Evolutionary conservation across 164 flowering plant genomes (phyloP).

Genomic region (Magnolia kwangsiensis): DNA sequence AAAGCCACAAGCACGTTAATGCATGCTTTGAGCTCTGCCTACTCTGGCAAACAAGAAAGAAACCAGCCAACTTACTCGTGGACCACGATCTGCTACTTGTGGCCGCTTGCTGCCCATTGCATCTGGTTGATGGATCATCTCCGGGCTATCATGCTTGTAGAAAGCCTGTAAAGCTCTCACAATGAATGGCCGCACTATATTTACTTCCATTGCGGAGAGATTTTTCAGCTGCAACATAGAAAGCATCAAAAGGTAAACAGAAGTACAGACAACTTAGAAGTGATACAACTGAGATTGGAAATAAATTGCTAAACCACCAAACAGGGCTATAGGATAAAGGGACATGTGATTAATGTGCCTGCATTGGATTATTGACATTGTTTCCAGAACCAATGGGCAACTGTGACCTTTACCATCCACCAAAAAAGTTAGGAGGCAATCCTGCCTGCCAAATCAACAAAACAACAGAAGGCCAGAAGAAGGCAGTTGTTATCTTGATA

Average conservation of each 20-base stretch:
- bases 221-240: conserved; percentile 56
- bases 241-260: not conserved
- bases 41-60: not conserved
- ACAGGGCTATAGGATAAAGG: not conserved
- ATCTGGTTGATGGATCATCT: conserved; percentile 53
- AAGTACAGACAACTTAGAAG: not conserved
- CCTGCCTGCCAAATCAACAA: too few relatives aligned
- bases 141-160: conserved; percentile 79
- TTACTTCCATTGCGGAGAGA: conserved; percentile 93
- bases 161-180: conserved; percentile 78
- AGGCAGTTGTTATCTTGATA: too few relatives aligned
- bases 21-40: not conserved
- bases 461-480: too few relatives aligned
- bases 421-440: too few relatives aligned
- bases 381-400: too few relatives aligned
- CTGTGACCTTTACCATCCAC: too few relatives aligned
- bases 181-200: conserved; percentile 80
- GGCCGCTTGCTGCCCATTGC: conserved; percentile 33
- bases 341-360: not conserved
- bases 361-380: too few relatives aligned
- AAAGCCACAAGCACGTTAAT: not conserved
- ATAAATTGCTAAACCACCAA: not conserved
- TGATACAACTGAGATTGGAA: not conserved
- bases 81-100: conserved; percentile 46
- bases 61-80: conserved; percentile 45